Conservation (phyloP, 306 rosid species). For the Sicyos edulis region DNA sequence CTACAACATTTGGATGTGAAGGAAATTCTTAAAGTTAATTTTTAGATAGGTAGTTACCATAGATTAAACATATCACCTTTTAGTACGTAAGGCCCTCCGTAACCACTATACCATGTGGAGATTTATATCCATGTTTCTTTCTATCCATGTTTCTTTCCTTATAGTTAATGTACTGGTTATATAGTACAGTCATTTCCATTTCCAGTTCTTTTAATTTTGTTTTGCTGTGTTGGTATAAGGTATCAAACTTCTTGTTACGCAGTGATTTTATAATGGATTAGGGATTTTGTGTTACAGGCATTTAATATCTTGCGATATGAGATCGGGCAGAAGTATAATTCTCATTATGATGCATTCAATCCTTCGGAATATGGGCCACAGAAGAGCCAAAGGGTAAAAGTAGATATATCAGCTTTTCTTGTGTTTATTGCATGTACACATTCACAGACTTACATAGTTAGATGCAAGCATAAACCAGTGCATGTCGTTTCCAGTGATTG, state of each 20-base stretch:
- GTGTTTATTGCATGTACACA: background rate
- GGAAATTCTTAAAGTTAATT: too few species aligned
- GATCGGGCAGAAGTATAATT: slow-evolving; percentile 67
- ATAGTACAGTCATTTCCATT: background rate
- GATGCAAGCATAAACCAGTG: background rate
- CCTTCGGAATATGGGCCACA: slow-evolving; percentile 59
- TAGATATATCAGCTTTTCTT: background rate
- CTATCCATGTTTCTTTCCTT: too few species aligned
- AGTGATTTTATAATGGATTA: slow-evolving; percentile 36
- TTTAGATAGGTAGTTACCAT: too few species aligned
- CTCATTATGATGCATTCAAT: slow-evolving; percentile 69
- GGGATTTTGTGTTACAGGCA: slow-evolving; percentile 63
- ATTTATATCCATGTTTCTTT: background rate
- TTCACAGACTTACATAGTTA: background rate
- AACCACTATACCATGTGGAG: too few species aligned
- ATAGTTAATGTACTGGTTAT: background rate
- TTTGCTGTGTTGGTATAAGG: background rate
- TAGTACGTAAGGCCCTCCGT: too few species aligned
- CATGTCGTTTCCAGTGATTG: background rate
- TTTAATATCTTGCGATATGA: slow-evolving; percentile 74
- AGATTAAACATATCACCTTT: too few species aligned
- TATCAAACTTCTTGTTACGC: slow-evolving; percentile 34
- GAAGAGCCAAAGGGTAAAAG: slow-evolving; percentile 29
- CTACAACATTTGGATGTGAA: too few species aligned
- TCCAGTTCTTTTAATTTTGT: too few species aligned